Evolutionary conservation across 2,329 filamentous ascomycete genomes (phyloP).

Genomic region (Botrytis porri): DNA sequence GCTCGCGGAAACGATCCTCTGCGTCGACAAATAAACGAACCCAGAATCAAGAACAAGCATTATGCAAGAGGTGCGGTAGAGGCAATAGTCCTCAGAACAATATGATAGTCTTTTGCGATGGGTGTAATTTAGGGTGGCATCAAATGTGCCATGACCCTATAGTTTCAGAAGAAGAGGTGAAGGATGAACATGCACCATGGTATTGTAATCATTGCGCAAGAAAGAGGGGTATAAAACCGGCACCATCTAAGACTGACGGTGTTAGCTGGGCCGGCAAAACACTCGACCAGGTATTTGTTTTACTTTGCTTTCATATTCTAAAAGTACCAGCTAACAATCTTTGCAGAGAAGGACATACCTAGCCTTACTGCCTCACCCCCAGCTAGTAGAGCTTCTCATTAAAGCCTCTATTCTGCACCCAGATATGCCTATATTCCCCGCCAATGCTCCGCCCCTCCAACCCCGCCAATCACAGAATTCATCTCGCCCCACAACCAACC

Average conservation of each 20-base stretch:
- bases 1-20: constrained; percentile 40
- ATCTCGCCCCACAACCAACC: constrained; percentile 27
- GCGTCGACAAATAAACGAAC: constrained; percentile 52
- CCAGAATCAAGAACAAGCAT: constrained; percentile 51
- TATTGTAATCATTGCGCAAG: constrained; percentile 61
- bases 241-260: constrained; percentile 31
- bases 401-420: constrained; percentile 60
- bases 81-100: constrained; percentile 71
- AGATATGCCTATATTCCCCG: constrained; percentile 62
- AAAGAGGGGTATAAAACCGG: constrained; percentile 47
- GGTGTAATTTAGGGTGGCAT: constrained; percentile 77
- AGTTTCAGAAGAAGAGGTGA: constrained; percentile 67
- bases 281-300: constrained; percentile 41
- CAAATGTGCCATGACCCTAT: constrained; percentile 76
- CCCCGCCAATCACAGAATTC: constrained; percentile 17
- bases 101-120: constrained; percentile 82
- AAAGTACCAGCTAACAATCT: constrained; percentile 24
- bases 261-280: constrained; percentile 38
- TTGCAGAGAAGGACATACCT: constrained; percentile 61
- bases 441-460: constrained; percentile 22
- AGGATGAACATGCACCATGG: constrained; percentile 67
- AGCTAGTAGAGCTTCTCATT: constrained; percentile 64
- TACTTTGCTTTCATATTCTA: neutral
- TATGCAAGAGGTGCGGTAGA: constrained; percentile 71
- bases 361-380: constrained; percentile 54